phyloP scores from a whole-genome alignment of 2,329 filamentous ascomycete species.

The Sarocladiaceae sp. region DNA sequence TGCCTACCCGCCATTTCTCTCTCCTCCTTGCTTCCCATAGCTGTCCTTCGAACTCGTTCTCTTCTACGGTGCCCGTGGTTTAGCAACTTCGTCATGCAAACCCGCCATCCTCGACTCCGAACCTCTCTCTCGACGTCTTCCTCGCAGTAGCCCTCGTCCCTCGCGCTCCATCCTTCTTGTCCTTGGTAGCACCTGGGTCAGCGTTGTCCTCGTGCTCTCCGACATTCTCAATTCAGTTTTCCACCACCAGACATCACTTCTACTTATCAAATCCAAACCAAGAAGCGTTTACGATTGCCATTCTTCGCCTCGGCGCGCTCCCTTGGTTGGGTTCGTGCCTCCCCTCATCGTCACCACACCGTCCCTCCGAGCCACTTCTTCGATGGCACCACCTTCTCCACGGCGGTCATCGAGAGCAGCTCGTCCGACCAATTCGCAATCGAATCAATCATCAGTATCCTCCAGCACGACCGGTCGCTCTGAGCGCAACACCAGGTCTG shows the following conservation, averaged over 20 bases:
- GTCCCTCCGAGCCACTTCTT: constrained; percentile 18
- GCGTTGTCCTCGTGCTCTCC: background rate
- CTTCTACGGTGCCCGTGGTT: background rate
- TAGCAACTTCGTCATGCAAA: constrained; percentile 6
- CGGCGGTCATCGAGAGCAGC: constrained; percentile 92
- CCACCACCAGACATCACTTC: background rate
- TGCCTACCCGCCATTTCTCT: background rate
- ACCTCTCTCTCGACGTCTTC: constrained; percentile 1
- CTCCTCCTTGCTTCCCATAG: background rate
- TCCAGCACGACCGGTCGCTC: constrained; percentile 72
- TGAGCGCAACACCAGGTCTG: constrained; percentile 69
- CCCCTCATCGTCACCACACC: background rate
- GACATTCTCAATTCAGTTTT: background rate
- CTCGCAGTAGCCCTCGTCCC: constrained; percentile 2
- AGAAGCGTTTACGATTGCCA: background rate
- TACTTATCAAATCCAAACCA: background rate
- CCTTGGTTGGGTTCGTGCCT: background rate
- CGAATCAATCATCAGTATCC: constrained; percentile 75
- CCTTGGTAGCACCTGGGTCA: background rate
- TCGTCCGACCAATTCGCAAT: constrained; percentile 71
- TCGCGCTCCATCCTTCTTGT: background rate
- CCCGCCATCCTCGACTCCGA: background rate
- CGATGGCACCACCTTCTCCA: constrained; percentile 63
- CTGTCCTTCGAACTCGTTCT: background rate
- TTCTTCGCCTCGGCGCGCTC: background rate